Conservation (phyloP, 2,329 filamentous ascomycete genomes). For the Neoarthrinium moseri region DNA sequence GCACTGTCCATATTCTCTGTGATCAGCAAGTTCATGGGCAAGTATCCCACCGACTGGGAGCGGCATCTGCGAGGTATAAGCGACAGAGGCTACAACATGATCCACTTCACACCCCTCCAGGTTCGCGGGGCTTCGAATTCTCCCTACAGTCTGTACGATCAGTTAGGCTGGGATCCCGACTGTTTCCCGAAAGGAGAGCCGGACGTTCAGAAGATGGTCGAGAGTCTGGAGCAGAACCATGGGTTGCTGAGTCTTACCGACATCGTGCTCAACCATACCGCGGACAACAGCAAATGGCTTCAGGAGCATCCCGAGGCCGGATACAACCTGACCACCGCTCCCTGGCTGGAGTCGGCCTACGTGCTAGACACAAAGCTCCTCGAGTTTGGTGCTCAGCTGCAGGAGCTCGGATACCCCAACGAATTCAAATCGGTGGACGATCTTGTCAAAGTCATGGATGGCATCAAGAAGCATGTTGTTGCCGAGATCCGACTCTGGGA, state of each 20-base stretch:
- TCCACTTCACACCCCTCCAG: slow-evolving; percentile 96
- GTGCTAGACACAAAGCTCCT: slow-evolving; percentile 62
- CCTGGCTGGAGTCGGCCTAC: slow-evolving; percentile 67
- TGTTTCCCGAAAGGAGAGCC: slow-evolving; percentile 83
- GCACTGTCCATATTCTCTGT: slow-evolving; percentile 90
- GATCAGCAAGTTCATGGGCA: slow-evolving; percentile 97
- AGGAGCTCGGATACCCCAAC: slow-evolving; percentile 70
- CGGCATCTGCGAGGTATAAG: slow-evolving; percentile 85
- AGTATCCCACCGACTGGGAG: slow-evolving; percentile 87
- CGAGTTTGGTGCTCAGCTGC: slow-evolving; percentile 75
- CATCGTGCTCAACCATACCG: slow-evolving; percentile 97
- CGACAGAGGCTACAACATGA: slow-evolving; percentile 94
- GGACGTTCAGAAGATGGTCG: slow-evolving; percentile 74
- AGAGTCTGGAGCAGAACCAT: slow-evolving; percentile 80
- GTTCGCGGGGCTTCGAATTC: slow-evolving; percentile 88
- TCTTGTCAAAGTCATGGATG: slow-evolving; percentile 77
- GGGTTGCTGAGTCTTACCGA: slow-evolving; percentile 87
- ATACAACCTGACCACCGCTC: slow-evolving; percentile 90
- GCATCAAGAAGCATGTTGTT: slow-evolving; percentile 78
- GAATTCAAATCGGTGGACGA: slow-evolving; percentile 71
- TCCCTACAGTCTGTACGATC: slow-evolving; percentile 94
- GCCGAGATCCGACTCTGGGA: slow-evolving; percentile 83
- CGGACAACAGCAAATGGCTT: slow-evolving; percentile 92
- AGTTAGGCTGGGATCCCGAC: slow-evolving; percentile 78
- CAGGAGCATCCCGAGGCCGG: slow-evolving; percentile 92